Evolutionary conservation across 768 basidiomycete genomes (phyloP).

Genomic region (Pseudohyphozyma bogoriensis): DNA sequence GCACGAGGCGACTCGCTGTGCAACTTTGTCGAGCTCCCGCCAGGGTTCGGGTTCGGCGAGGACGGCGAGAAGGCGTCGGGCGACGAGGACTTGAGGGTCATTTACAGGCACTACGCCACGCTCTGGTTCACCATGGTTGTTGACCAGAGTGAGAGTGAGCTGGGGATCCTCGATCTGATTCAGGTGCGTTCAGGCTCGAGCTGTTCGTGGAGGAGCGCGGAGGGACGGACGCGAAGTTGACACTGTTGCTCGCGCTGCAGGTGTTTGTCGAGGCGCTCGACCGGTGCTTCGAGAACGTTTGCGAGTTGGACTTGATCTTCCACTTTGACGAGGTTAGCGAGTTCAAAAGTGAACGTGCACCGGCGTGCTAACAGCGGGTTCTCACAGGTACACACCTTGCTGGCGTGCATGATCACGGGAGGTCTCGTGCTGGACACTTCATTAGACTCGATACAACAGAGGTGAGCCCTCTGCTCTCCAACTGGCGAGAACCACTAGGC

Average conservation of each 20-base stretch:
- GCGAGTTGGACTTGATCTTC: constrained; percentile 94
- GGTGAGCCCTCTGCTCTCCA: constrained; percentile 6
- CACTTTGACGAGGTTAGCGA: constrained; percentile 96
- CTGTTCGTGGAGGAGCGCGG: background rate
- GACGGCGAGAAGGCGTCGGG: constrained; percentile 58
- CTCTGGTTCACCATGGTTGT: constrained; percentile 96
- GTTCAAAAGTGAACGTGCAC: constrained; percentile 29
- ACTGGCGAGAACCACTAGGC: background rate
- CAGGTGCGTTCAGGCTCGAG: constrained; percentile 52
- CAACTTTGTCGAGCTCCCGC: constrained; percentile 79
- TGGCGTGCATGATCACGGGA: constrained; percentile 93
- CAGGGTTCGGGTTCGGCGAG: constrained; percentile 36
- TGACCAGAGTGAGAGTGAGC: constrained; percentile 88
- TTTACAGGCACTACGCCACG: constrained; percentile 45
- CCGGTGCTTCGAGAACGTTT: constrained; percentile 93
- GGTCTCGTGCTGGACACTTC: constrained; percentile 86
- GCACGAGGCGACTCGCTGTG: constrained; percentile 72
- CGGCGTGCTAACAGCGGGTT: background rate
- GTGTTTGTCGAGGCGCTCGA: constrained; percentile 97
- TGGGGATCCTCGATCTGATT: constrained; percentile 90
- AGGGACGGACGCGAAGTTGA: background rate
- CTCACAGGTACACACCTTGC: constrained; percentile 76
- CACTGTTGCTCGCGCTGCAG: constrained; percentile 44
- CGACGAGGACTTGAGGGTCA: constrained; percentile 32
- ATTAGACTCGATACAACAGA: constrained; percentile 20